These are phyloP conservation scores for Spongospora subterranea DNA, from an alignment of 208 protist species.

Conservation along the genomic window DNA sequence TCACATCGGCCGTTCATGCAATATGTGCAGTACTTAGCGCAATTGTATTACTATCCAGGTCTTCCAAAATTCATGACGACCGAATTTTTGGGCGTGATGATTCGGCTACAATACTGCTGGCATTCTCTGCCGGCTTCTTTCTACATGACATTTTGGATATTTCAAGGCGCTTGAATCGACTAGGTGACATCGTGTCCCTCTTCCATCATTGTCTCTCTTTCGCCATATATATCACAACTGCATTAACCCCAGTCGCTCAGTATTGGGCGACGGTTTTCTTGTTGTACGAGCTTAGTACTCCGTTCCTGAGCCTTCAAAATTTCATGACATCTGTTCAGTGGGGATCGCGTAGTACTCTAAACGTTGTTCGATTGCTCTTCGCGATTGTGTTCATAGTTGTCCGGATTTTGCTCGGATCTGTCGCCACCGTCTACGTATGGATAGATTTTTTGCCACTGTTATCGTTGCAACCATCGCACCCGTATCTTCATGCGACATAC, in stretches of 20 bases:
- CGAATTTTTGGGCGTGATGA: background rate
- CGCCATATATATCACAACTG: background rate
- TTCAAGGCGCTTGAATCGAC: background rate
- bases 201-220: background rate
- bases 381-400: slow-evolving; percentile 22
- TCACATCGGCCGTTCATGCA: slow-evolving; percentile 7
- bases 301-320: slow-evolving; percentile 12
- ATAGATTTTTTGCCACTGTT: background rate
- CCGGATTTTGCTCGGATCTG: background rate
- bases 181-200: background rate
- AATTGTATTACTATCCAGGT: background rate
- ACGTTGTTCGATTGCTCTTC: background rate
- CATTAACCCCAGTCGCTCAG: background rate
- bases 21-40: background rate
- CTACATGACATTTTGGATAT: slow-evolving; percentile 31
- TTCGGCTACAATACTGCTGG: slow-evolving; percentile 6
- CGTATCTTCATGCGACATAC: background rate
- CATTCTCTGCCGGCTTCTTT: slow-evolving; percentile 46
- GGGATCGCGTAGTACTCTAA: background rate
- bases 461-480: background rate
- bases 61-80: background rate
- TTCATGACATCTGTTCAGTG: background rate
- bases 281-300: slow-evolving; percentile 37
- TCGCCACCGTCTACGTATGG: background rate
- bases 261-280: background rate